These are phyloP conservation scores for Fusarium metavorans DNA, from an alignment of 2,329 filamentous ascomycete species.

Conservation along the genomic window DNA sequence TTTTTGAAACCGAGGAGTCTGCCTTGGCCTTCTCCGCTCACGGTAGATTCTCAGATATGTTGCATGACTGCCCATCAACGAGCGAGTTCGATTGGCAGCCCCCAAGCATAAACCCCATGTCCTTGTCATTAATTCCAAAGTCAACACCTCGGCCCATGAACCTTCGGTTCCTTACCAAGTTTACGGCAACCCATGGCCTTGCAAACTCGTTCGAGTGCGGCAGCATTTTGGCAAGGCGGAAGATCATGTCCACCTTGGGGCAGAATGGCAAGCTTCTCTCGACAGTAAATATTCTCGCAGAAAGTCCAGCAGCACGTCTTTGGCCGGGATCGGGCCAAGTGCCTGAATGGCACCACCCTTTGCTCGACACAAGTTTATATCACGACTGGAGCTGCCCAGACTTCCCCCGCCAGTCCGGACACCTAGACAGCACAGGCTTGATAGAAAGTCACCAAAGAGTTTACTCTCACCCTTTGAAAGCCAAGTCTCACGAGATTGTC, in stretches of 20 bases:
- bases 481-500: conserved; percentile 2
- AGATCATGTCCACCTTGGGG: background rate
- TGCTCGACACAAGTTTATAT: background rate
- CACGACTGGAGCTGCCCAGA: background rate
- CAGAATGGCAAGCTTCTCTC: background rate
- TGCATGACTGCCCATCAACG: background rate
- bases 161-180: conserved; percentile 5
- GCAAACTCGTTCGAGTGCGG: conserved; percentile 12
- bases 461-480: background rate
- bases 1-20: background rate
- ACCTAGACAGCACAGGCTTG: background rate
- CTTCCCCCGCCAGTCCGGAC: background rate
- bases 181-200: conserved; percentile 18
- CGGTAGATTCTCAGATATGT: background rate
- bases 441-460: background rate
- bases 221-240: background rate
- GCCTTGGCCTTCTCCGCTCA: background rate
- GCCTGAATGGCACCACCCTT: background rate
- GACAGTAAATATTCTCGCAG: background rate
- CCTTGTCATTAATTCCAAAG: background rate
- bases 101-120: background rate
- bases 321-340: background rate
- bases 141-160: background rate
- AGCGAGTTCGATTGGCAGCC: background rate
- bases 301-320: background rate